Evolutionary conservation across 768 basidiomycete species (phyloP).

Genomic region (Agaricus sinodeliciosus): DNA sequence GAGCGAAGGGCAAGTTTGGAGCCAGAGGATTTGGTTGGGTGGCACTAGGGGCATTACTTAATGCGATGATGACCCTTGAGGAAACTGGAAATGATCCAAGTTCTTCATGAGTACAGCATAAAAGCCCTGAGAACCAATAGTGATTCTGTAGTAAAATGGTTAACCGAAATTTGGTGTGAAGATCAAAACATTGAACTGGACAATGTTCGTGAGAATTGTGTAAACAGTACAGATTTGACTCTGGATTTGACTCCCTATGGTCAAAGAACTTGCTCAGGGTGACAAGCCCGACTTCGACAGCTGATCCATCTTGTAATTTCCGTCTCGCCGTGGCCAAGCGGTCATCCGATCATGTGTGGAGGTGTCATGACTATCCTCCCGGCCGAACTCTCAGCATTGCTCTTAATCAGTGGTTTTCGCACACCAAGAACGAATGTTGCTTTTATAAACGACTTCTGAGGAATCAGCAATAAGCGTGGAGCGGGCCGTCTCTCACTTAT

Average conservation of each 20-base stretch:
- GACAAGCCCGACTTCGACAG: neutral
- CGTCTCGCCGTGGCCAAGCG: neutral
- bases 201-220: too few relatives aligned
- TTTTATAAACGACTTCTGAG: neutral
- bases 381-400: neutral
- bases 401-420: neutral
- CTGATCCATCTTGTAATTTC: neutral
- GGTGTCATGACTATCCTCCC: neutral
- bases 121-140: too few relatives aligned
- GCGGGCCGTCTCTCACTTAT: constrained; percentile 1
- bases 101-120: neutral
- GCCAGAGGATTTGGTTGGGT: constrained; percentile 57
- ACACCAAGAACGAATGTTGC: neutral
- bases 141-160: too few relatives aligned
- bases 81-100: neutral
- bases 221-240: too few relatives aligned
- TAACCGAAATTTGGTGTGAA: too few relatives aligned
- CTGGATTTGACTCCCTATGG: too few relatives aligned
- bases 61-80: constrained; percentile 23
- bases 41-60: constrained; percentile 49
- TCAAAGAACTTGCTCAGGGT: neutral
- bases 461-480: neutral
- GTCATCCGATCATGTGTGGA: constrained; percentile 9
- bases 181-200: too few relatives aligned
- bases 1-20: constrained; percentile 34